Evolutionary conservation across 2,329 filamentous ascomycete species (phyloP), one percentile per base, ranked within the genome.

Genomic region (Epicoccum nigrum): DNA sequence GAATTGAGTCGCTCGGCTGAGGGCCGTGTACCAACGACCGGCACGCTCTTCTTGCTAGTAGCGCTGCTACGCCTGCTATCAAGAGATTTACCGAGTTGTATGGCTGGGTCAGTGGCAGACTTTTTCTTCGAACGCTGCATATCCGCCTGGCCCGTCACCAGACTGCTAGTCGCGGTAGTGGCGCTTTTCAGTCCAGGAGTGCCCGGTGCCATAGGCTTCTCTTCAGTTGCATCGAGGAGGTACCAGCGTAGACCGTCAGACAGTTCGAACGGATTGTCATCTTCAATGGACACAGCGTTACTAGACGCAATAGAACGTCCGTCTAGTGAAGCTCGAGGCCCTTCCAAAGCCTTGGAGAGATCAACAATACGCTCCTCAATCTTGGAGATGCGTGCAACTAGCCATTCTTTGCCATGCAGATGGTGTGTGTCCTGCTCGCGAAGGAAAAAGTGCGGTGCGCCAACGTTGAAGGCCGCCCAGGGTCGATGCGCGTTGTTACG

Each of bases 381-480:
- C 58, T 90, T 91, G 11, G 86, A 86, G 51, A 99, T 97, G 13
- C 94, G 87, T 7, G 94, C 94, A 7, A 99, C 87, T n/a, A 99
- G 85, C 92, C 94, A 99, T 70, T 99, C 94, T 28, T 93, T 84
- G 39, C 86, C 87, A 23, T 87, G 85, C 5, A 99, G 79, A 54
- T 90, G 87, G 74, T 99, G 95, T 1, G 82, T 83, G 63, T 97
- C 93, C 70, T 95, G 89, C 73, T 99, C 94, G 28, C 92, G 89
- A 2, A 99, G 81, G 77, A 99, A 99, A 76, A 94, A 97, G 72
- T 99, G 94, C 7, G 94, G 94, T 54, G 93, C 96, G 1, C 92
- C 93, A 25, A 99, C 90, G 65, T 99, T 99, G 81, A 99, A 99
- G 0, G 94, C 94, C 4, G 94, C 94, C 94, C 94, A 99, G 0